These are phyloP conservation scores for Bremia lactucae DNA, from an alignment of 352 stramenopile species.

Conservation along the genomic window DNA sequence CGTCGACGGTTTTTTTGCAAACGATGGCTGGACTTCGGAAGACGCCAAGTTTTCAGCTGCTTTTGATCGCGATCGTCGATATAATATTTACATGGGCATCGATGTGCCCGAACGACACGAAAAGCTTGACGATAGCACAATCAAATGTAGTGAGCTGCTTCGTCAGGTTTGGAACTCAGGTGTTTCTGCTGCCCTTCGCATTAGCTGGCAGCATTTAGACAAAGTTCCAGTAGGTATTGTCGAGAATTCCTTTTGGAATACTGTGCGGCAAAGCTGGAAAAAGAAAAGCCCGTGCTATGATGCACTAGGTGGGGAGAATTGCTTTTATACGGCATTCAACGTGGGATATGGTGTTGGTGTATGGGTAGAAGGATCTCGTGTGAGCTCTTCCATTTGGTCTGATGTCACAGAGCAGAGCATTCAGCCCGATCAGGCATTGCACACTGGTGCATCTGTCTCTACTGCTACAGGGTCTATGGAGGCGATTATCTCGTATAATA, in stretches of 20 bases:
- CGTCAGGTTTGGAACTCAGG: constrained; percentile 27
- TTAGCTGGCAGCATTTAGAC: constrained; percentile 23
- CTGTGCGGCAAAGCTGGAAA: constrained; percentile 24
- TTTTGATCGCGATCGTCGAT: constrained; percentile 30
- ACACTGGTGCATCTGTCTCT: constrained; percentile 16
- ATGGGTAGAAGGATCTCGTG: constrained; percentile 16
- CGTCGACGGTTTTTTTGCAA: constrained; percentile 37
- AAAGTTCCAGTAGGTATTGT: constrained; percentile 17
- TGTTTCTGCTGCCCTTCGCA: constrained; percentile 29
- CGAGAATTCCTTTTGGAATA: constrained; percentile 26
- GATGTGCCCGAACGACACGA: constrained; percentile 39
- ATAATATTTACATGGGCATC: constrained; percentile 51
- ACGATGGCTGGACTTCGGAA: constrained; percentile 39
- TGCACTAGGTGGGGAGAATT: constrained; percentile 24
- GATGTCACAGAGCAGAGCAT: constrained; percentile 28
- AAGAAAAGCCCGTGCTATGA: constrained; percentile 24
- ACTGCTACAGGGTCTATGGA: constrained; percentile 19
- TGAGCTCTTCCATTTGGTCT: constrained; percentile 11
- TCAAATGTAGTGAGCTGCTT: constrained; percentile 23
- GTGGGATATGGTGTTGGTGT: constrained; percentile 19
- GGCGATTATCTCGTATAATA: constrained; percentile 17
- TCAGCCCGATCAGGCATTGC: constrained; percentile 19
- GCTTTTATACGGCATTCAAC: constrained; percentile 31
- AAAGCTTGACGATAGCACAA: constrained; percentile 25
- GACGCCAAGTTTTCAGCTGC: constrained; percentile 34